Base-by-base conservation (phyloP, 2,329 filamentous ascomycete species). In the Hypoxylon rubiginosum region DNA sequence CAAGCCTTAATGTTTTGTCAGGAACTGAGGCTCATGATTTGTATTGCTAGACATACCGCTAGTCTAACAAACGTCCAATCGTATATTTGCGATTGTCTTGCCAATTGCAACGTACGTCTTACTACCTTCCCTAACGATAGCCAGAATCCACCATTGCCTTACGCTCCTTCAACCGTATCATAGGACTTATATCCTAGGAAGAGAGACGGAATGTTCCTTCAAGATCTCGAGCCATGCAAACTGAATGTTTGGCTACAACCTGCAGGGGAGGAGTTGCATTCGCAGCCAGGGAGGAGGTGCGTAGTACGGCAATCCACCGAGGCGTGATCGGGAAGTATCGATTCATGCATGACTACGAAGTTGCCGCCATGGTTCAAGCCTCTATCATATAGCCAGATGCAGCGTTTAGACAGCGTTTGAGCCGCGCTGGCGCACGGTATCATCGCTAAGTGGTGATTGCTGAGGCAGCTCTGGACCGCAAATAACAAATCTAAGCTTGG, bases 61-160 rank as follows among this genome's bases (percentile, higher is more conserved):
- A 26, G 36, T 45, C 10, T 17, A 19, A n/a, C 11, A 10, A 19
- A n/a, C 11, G 24, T 55, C 19, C 13, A 32, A 28, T 17, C 15
- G 15, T 26, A 19, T 15, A 21, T 17, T 6, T 36, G 53, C 41
- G 28, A 48, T 48, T 26, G 11, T 30, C 48, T 36, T 21, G 28
- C 41, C 26, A 17, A n/a, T 26, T 48, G 26, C 41, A 36, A 48
- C 53, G 21, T 28, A 41, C 4, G n/a, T 36, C 28, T 48, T 56
- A 36, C 56, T 13, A 56, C 51, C 46, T 60, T 57, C 52, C 57
- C 10, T 6, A 50, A 57, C 36, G 26, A 60, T 49, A 39, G 26
- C 15, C 28, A 3, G 24, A 26, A 32, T 36, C 10, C 2, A 39
- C 17, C 4, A 34, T 36, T 19, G 0, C 19, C 28, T 3, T 49